phyloP scores from a whole-genome alignment of 176 grass and related monocot genomes.

The Musa schizocarpa region DNA sequence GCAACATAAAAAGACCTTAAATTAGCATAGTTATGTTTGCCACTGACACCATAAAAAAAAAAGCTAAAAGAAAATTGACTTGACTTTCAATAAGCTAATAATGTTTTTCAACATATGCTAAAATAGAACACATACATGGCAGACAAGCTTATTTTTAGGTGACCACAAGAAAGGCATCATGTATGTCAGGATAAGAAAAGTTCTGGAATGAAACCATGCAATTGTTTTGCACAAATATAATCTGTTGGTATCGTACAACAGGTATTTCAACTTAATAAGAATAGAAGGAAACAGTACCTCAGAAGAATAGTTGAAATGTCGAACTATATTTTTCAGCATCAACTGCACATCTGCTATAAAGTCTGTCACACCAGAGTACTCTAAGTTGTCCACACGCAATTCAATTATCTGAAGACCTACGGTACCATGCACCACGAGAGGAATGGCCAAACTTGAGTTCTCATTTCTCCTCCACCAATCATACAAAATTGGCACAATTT shows the following conservation, averaged over 20 bases:
- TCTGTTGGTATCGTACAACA: background rate
- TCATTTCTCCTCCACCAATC: constrained; percentile 89
- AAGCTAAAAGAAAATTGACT: too few relatives aligned
- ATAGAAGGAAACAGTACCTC: constrained; percentile 34
- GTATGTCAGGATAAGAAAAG: background rate
- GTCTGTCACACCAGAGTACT: constrained; percentile 54
- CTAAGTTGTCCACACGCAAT: constrained; percentile 70
- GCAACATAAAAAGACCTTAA: too few relatives aligned
- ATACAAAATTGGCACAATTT: constrained; percentile 77
- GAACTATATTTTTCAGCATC: constrained; percentile 87
- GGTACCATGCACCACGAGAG: constrained; percentile 29
- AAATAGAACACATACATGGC: too few relatives aligned
- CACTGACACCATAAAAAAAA: too few relatives aligned
- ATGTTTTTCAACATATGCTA: too few relatives aligned
- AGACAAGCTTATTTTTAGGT: too few relatives aligned
- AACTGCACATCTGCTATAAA: constrained; percentile 86
- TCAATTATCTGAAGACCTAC: constrained; percentile 80
- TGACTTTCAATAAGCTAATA: too few relatives aligned
- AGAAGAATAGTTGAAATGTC: constrained; percentile 59
- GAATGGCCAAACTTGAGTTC: constrained; percentile 47
- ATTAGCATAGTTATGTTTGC: too few relatives aligned
- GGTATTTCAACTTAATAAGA: background rate
- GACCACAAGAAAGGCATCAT: background rate
- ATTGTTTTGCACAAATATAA: constrained; percentile 1
- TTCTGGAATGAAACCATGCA: constrained; percentile 1